A percentile compares a stretch with the other conserved stretches of the same genome.
Evolutionary conservation across 306 rosid genomes (phyloP).

Genomic region (Lathyrus aphaca): DNA sequence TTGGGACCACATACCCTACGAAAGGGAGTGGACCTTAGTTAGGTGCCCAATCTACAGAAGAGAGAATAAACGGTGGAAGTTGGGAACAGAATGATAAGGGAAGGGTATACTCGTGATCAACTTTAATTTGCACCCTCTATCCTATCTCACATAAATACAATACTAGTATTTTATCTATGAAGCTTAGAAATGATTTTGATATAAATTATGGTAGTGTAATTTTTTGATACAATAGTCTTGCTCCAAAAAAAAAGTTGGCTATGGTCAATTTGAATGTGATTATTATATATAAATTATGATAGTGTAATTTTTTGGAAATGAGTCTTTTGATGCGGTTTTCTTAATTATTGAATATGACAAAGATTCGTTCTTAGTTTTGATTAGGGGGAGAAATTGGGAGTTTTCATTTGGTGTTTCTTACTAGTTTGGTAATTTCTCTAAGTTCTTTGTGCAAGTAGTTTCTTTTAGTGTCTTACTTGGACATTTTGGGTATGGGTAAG

Average conservation of each 20-base stretch:
- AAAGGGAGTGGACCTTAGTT: slow-evolving; percentile 22
- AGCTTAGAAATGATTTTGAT: slow-evolving; percentile 3
- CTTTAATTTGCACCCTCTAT: slow-evolving; percentile 30
- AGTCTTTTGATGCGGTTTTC: background rate
- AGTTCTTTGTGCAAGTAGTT: background rate
- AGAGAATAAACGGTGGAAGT: slow-evolving; percentile 39
- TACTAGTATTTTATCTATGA: background rate
- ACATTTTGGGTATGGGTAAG: no score
- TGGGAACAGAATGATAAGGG: slow-evolving; percentile 23
- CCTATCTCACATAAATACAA: background rate
- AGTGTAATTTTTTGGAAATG: background rate
- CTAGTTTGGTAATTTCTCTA: background rate
- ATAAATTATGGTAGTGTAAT: no score
- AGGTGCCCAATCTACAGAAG: slow-evolving; percentile 39
- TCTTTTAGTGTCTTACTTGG: no score
- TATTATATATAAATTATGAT: background rate
- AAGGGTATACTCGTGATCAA: slow-evolving; percentile 26
- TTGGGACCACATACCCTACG: slow-evolving; percentile 57
- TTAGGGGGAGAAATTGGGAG: background rate
- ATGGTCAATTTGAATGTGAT: background rate
- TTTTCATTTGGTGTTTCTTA: background rate
- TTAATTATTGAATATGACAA: background rate
- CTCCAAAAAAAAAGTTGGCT: no score
- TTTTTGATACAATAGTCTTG: no score
- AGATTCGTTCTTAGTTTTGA: background rate